Conservation (phyloP, 306 rosid genomes). For the Vigna hirtella region DNA sequence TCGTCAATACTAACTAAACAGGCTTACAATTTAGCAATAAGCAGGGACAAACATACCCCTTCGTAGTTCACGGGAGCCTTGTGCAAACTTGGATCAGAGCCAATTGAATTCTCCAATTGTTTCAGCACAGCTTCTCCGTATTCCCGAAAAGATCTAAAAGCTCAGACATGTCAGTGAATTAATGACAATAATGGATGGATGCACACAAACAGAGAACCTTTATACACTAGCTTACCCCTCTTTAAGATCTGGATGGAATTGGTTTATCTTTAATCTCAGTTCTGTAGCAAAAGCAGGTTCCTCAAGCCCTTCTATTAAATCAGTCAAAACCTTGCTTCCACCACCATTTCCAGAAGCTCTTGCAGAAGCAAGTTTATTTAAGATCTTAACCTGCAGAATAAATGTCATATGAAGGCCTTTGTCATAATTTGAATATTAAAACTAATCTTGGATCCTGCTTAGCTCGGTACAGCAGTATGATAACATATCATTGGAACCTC, state of each 20-base stretch:
- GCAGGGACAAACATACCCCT: slow-evolving; percentile 67
- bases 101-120: slow-evolving; percentile 68
- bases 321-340: slow-evolving; percentile 90
- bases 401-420: slow-evolving; percentile 4
- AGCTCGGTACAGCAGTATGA: slow-evolving; percentile 4
- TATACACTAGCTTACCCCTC: slow-evolving; percentile 68
- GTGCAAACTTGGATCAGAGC: slow-evolving; percentile 63
- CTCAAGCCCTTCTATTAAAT: slow-evolving; percentile 75
- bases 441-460: slow-evolving; percentile 19
- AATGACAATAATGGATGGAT: slow-evolving; percentile 32
- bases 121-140: slow-evolving; percentile 93
- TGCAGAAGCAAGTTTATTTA: slow-evolving; percentile 90
- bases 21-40: slow-evolving; percentile 14
- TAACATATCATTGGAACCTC: background rate
- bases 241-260: slow-evolving; percentile 83
- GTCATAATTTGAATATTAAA: background rate
- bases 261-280: slow-evolving; percentile 85
- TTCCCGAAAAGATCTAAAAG: slow-evolving; percentile 82
- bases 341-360: slow-evolving; percentile 75
- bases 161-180: slow-evolving; percentile 47
- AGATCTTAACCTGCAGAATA: slow-evolving; percentile 80
- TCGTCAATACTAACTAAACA: slow-evolving; percentile 17
- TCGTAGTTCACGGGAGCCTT: slow-evolving; percentile 88
- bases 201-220: slow-evolving; percentile 34
- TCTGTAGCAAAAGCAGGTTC: slow-evolving; percentile 82